phyloP scores from a whole-genome alignment of 805 yeast genomes.

The Teunomyces gatunensis region DNA sequence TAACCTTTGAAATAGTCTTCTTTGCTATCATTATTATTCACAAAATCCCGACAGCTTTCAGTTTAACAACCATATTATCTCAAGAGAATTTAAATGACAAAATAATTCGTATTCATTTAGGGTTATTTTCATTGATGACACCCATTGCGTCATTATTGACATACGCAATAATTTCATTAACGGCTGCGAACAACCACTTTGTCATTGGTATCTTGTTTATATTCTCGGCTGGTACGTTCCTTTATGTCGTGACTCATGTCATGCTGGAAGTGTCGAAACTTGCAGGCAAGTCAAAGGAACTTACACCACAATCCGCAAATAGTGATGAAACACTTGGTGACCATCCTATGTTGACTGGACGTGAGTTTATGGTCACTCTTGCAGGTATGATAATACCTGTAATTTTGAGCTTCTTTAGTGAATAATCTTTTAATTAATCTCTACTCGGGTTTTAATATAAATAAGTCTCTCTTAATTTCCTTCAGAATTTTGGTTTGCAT shows the following conservation, averaged over 20 bases:
- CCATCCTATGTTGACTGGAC: constrained; percentile 8
- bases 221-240: constrained; percentile 70
- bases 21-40: constrained; percentile 64
- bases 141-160: constrained; percentile 60
- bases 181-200: constrained; percentile 30
- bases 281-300: background rate
- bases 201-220: constrained; percentile 55
- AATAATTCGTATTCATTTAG: constrained; percentile 45
- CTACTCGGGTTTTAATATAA: background rate
- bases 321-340: constrained; percentile 3
- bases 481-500: background rate
- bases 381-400: constrained; percentile 28
- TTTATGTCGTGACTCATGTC: constrained; percentile 68
- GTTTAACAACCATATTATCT: constrained; percentile 55
- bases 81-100: constrained; percentile 30
- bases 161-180: constrained; percentile 34
- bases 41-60: constrained; percentile 74
- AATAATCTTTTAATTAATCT: constrained; percentile 5
- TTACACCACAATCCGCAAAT: constrained; percentile 1
- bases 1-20: constrained; percentile 43
- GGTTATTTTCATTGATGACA: constrained; percentile 55
- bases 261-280: constrained; percentile 34
- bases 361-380: constrained; percentile 16
- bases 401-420: constrained; percentile 21
- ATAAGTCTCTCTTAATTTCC: no score